Conservation (phyloP, 2,329 filamentous ascomycete species). For the Blastomyces silverae region DNA sequence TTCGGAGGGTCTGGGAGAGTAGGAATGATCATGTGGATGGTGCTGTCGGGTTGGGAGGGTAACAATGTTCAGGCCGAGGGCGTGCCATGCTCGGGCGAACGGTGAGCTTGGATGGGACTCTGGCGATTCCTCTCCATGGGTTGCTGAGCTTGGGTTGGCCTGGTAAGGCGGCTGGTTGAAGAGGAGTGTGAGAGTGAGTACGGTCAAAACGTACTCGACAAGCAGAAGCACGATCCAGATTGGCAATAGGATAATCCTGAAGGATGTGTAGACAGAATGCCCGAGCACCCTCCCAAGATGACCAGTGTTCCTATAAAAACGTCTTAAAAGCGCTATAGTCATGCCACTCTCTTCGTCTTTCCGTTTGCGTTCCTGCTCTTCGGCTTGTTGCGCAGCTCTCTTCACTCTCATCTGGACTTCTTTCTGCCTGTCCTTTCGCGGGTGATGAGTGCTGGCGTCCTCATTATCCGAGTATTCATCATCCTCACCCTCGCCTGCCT, state of each 20-base stretch:
- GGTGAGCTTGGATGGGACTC: neutral
- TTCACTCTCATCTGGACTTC: slow-evolving; percentile 12
- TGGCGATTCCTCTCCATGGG: neutral
- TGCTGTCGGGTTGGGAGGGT: neutral
- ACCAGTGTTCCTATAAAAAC: neutral
- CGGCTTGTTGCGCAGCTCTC: slow-evolving; percentile 4
- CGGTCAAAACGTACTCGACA: slow-evolving; percentile 2
- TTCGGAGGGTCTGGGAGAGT: neutral
- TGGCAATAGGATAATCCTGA: slow-evolving; percentile 10
- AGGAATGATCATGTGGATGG: too few relatives aligned
- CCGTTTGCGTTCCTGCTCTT: slow-evolving; percentile 8
- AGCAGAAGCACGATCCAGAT: slow-evolving; percentile 10
- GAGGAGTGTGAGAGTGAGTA: neutral
- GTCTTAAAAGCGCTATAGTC: neutral
- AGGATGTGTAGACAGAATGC: neutral
- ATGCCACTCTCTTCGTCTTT: slow-evolving; percentile 3
- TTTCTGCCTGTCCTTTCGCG: neutral
- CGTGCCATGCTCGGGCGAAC: slow-evolving; percentile 4
- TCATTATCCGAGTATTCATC: slow-evolving; percentile 11
- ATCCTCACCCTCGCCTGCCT: neutral
- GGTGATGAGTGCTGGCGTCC: neutral
- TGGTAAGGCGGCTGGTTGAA: neutral
- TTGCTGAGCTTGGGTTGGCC: neutral
- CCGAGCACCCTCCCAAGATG: neutral
- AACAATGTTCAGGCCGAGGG: slow-evolving; percentile 9